Evolutionary conservation across 805 yeast species (phyloP).

Genomic region (Yamadazyma ubonensis): DNA sequence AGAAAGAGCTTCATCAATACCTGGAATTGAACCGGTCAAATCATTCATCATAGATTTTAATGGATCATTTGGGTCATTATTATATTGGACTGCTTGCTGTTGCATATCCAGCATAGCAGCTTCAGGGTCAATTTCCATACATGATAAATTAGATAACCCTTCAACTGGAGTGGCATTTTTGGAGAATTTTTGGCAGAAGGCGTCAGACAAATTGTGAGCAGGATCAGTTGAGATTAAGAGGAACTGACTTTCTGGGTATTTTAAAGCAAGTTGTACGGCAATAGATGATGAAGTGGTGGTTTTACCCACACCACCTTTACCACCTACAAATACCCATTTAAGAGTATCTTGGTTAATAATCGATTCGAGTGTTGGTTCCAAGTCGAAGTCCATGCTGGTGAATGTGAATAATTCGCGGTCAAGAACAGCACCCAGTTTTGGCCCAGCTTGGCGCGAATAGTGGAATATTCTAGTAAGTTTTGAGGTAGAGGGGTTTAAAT

Average conservation of each 20-base stretch:
- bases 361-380: slow-evolving; percentile 71
- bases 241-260: slow-evolving; percentile 77
- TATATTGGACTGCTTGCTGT: slow-evolving; percentile 56
- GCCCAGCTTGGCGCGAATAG: not conserved
- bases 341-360: slow-evolving; percentile 62
- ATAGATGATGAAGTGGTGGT: slow-evolving; percentile 96
- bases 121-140: slow-evolving; percentile 98
- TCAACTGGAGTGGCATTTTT: slow-evolving; percentile 94
- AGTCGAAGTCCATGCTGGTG: slow-evolving; percentile 51
- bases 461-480: no score
- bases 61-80: slow-evolving; percentile 60
- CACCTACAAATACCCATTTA: slow-evolving; percentile 98
- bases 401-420: slow-evolving; percentile 1
- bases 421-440: not conserved
- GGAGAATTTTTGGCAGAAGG: slow-evolving; percentile 97
- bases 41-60: slow-evolving; percentile 77
- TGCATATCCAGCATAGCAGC: slow-evolving; percentile 87
- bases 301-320: slow-evolving; percentile 99
- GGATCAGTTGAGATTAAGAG: slow-evolving; percentile 95
- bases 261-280: slow-evolving; percentile 87
- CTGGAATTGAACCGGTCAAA: slow-evolving; percentile 93
- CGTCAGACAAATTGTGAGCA: slow-evolving; percentile 96
- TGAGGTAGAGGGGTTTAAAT: no score
- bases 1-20: slow-evolving; percentile 96
- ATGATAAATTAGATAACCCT: slow-evolving; percentile 82